Percentiles rank a stretch among this genome's conserved stretches.
Conservation (phyloP, 129 eudicot species). For the Pulicaria dysenterica region DNA sequence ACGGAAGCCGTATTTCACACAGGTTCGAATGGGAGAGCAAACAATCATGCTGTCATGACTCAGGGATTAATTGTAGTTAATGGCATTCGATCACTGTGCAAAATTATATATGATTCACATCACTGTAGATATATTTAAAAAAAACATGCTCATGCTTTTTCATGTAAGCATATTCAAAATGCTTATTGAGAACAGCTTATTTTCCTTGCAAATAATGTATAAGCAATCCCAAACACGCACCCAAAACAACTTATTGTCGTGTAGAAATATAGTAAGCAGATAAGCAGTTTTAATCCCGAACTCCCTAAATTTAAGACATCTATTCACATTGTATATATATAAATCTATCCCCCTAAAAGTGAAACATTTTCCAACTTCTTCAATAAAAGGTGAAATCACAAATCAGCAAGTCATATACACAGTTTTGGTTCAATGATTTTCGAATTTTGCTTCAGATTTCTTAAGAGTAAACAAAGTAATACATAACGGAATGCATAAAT, state of each 20-base stretch:
- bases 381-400: background rate
- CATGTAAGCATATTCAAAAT: too few species aligned
- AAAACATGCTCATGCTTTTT: background rate
- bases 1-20: slow-evolving; percentile 32
- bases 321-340: slow-evolving; percentile 3
- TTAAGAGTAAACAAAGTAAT: background rate
- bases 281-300: too few species aligned
- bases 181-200: too few species aligned
- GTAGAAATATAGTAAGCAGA: too few species aligned
- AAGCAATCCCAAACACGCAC: too few species aligned
- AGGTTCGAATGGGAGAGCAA: slow-evolving; percentile 44
- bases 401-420: slow-evolving; percentile 1
- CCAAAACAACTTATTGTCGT: too few species aligned
- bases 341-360: background rate
- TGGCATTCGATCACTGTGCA: slow-evolving; percentile 27
- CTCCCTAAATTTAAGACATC: background rate
- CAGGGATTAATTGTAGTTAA: background rate
- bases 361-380: background rate
- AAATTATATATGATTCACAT: background rate
- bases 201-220: too few species aligned
- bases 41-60: slow-evolving; percentile 51
- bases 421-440: background rate
- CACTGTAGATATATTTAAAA: background rate
- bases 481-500: slow-evolving; percentile 20
- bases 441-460: background rate